Conservation (phyloP, 148 eudicot genomes). For the Vaccinium corymbosum region DNA sequence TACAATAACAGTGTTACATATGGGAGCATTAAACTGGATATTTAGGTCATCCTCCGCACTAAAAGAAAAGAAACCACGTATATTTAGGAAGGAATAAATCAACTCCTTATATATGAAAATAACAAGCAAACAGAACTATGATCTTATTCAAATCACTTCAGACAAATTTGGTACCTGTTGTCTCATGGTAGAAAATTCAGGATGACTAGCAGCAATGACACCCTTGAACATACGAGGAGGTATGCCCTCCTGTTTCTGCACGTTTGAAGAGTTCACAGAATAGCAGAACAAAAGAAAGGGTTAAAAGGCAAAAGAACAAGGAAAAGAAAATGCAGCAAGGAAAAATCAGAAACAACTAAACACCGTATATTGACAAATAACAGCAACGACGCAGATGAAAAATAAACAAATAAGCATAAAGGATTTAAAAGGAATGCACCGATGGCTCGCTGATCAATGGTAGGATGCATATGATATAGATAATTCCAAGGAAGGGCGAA, state of each 20-base stretch:
- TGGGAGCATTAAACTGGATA: background rate
- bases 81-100: constrained; percentile 10
- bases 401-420: background rate
- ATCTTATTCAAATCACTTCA: background rate
- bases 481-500: background rate
- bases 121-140: background rate
- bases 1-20: background rate
- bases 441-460: background rate
- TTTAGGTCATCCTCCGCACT: background rate
- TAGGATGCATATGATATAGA: background rate
- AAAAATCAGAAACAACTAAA: background rate
- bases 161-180: constrained; percentile 60
- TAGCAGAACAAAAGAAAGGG: constrained; percentile 6
- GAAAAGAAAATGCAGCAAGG: background rate
- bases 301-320: background rate
- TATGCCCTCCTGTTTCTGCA: constrained; percentile 90
- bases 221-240: constrained; percentile 97
- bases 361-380: too few species aligned
- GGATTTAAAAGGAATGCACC: background rate
- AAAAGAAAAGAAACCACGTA: background rate
- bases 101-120: background rate
- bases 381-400: background rate
- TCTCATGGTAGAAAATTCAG: constrained; percentile 94
- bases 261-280: constrained; percentile 16
- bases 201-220: constrained; percentile 97